Evolutionary conservation across 1,284 basidiomycete species (phyloP), one percentile per base, ranked within the genome.

Genomic region (Dichomitus squalens): DNA sequence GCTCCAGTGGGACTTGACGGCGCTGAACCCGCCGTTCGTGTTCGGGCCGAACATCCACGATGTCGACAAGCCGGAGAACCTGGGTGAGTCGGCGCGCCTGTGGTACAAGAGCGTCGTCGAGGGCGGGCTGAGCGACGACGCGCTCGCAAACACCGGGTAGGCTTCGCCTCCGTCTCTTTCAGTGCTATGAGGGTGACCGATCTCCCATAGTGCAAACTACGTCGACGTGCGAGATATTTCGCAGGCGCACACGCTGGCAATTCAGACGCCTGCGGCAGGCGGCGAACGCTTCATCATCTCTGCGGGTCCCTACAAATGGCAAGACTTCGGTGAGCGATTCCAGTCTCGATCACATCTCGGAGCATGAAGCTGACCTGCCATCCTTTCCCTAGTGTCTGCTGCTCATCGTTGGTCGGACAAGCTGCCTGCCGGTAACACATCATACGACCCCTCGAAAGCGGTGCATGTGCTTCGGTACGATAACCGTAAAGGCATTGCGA

Each of bases 141-240:
- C 39, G 21, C 56, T 58, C 14, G 44, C 56, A n/a, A 47, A 35
- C 29, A 23, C 18, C 5, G 46, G 50, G 55, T 60, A 31, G 7
- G 56, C 31, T 14, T 7, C 7, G 1, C 16, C 21, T n/a, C 7
- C 8, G 16, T 5, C 31, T n/a, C 16, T 27, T 6, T 23, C 18
- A 1, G 7, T 40, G 39, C 21, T 14, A 14, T 29, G 12, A 23
- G 29, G 33, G 23, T 36, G 31, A 36, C 18, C 9, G n/a, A 11
- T 11, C 2, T 7, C 4, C 8, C 23, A 46, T 39, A 70, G 67
- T 2, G 33, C 51, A 43, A 35, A 41, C 38, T 87, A 76, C 72
- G 79, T 87, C 34, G 85, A 88, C 59, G 86, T 88, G 1, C 77
- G 85, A 12, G 85, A 88, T 63, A 73, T 89, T 20, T 87, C 83